Base-by-base conservation (phyloP, 768 basidiomycete species). In the Boletus vinaceobasis region DNA sequence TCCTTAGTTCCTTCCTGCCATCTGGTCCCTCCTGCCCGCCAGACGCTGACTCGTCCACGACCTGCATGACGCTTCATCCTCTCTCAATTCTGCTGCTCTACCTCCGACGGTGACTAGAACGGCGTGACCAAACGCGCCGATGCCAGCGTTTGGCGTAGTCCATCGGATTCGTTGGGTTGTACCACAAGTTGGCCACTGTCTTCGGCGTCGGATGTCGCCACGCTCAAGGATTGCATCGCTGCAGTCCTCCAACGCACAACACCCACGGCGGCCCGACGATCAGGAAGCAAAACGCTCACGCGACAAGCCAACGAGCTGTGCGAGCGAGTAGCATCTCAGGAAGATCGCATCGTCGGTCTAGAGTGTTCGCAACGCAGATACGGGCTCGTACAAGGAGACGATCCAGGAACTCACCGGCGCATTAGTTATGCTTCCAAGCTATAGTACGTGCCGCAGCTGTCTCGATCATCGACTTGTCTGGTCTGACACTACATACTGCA, bases 181-280 rank as follows among this genome's bases (percentile, higher is more conserved):
- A 47, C 40, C 51, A n/a, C n/a, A n/a, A 47, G 21, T 14, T 61
- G 31, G 43, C 57, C 43, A 4, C n/a, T n/a, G n/a, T n/a, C n/a
- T n/a, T 11, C 7, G 6, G 56, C 53, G 7, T 61, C 55, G 31
- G 57, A 55, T 2, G 33, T 68, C 32, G 51, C 57, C 17, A 47
- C 48, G 0, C 61, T 67, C 49, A 55, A 57, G 58, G 51, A 60
- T 51, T 59, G 67, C 15, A 23, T 66, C 21, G 27, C 49, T 14
- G 42, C 35, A 5, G 43, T n/a, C n/a, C n/a, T 62, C 43, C 64
- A 67, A 43, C 49, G 48, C 10, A 44, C 29, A 0, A 4, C 47
- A 3, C 29, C 31, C 1, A 26, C 23, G 15, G 26, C 19, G 23
- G n/a, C 8, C 2, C 44, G n/a, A 33, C 26, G 43, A 17, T 9